These are phyloP conservation scores for Leccinum subspadiceum DNA, from an alignment of 1,284 basidiomycete species.

Conservation along the genomic window DNA sequence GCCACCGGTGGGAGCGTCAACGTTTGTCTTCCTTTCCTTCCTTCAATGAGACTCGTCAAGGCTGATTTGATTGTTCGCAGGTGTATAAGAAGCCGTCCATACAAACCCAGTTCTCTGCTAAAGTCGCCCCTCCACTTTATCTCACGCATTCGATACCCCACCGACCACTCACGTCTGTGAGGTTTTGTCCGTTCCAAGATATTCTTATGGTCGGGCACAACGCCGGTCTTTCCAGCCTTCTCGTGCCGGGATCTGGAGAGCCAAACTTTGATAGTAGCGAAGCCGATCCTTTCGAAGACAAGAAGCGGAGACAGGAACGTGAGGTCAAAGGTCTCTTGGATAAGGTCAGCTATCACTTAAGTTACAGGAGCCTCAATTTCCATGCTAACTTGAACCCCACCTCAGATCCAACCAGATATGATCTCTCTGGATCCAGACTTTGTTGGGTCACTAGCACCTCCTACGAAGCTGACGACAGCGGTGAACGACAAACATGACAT, in stretches of 20 bases:
- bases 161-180: slow-evolving; percentile 63
- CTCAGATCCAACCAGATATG: slow-evolving; percentile 86
- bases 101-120: slow-evolving; percentile 49
- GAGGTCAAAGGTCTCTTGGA: slow-evolving; percentile 91
- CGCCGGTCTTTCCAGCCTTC: slow-evolving; percentile 77
- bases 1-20: slow-evolving; percentile 81
- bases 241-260: slow-evolving; percentile 92
- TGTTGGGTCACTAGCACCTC: slow-evolving; percentile 69
- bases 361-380: not conserved
- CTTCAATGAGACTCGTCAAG: not conserved
- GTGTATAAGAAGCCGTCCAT: slow-evolving; percentile 70
- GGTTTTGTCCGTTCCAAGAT: slow-evolving; percentile 94
- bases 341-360: slow-evolving; percentile 53
- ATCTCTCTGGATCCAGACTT: slow-evolving; percentile 90
- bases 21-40: slow-evolving; percentile 41
- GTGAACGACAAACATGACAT: slow-evolving; percentile 53
- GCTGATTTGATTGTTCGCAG: slow-evolving; percentile 35
- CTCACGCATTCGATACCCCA: slow-evolving; percentile 79
- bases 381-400: slow-evolving; percentile 2
- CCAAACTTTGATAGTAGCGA: slow-evolving; percentile 93
- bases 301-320: slow-evolving; percentile 79
- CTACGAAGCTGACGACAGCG: slow-evolving; percentile 55
- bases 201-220: slow-evolving; percentile 77
- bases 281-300: slow-evolving; percentile 93
- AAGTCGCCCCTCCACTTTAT: slow-evolving; percentile 74